These are phyloP conservation scores for Phycomyces blakesleeanus DNA, from an alignment of 192 early-diverging fungal genomes.

Conservation along the genomic window DNA sequence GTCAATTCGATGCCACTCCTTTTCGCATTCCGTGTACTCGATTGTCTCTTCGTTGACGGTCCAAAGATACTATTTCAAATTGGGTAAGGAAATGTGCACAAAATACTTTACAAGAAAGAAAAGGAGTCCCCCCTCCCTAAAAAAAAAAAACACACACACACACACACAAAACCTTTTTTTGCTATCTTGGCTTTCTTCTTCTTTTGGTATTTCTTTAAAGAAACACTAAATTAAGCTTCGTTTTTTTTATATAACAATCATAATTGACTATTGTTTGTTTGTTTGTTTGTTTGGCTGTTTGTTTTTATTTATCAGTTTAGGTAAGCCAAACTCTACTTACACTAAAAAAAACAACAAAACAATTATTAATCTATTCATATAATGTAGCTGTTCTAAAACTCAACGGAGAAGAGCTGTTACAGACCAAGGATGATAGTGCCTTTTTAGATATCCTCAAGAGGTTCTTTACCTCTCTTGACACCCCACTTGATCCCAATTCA, in stretches of 20 bases:
- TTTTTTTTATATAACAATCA: too few species aligned
- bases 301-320: too few species aligned
- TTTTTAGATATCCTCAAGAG: slow-evolving; percentile 80
- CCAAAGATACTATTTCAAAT: slow-evolving; percentile 4
- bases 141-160: background rate
- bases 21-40: slow-evolving; percentile 73
- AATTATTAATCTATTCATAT: too few species aligned
- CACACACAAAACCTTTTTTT: background rate
- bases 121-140: too few species aligned
- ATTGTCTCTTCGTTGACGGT: slow-evolving; percentile 68
- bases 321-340: too few species aligned
- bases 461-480: slow-evolving; percentile 82
- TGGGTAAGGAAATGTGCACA: slow-evolving; percentile 6
- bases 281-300: too few species aligned
- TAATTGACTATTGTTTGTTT: too few species aligned
- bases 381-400: slow-evolving; percentile 86
- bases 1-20: slow-evolving; percentile 83
- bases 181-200: background rate
- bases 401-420: slow-evolving; percentile 74
- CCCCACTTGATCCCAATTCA: slow-evolving; percentile 61
- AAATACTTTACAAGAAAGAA: too few species aligned
- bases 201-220: background rate
- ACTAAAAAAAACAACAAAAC: too few species aligned
- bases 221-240: background rate
- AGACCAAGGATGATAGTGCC: slow-evolving; percentile 68